Evolutionary conservation across 257 asterid genomes (phyloP), one percentile per base, ranked within the genome.

Genomic region (Phtheirospermum japonicum): DNA sequence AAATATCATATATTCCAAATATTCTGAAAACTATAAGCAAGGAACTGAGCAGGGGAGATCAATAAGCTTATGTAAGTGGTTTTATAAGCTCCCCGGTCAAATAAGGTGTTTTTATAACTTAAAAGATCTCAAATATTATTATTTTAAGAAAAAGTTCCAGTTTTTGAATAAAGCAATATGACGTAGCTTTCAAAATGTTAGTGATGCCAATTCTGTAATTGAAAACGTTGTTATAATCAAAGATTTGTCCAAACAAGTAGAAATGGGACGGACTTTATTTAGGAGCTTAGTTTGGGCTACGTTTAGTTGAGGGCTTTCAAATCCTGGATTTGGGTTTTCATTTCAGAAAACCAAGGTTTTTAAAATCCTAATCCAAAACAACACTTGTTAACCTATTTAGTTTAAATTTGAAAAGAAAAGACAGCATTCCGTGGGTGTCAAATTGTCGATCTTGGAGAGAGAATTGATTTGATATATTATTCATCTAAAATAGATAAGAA

Each of bases 21-120:
- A 62, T 45, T 54, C 40, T 13, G 16, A 57, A 19, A 33, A 19
- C 45, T 57, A 28, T 31, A 58, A 46, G 32, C 51, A 68, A 54
- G 56, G 59, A 14, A 33, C 40, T 28, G 8, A 31, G 48, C 46
- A 60, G 33, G n/a, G 23, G 55, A 23, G 3, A 39, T 39, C 45
- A 39, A 39, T 11, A 39, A 45, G 51, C 51, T 45, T 45, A 45
- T 39, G 11, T 9, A 39, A 39, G 13, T 7, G 45, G 7, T 39
- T 12, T 39, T 39, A 39, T 39, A 39, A 39, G 45, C 45, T 39
- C 11, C 45, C 13, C 1, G 10, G 10, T 9, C 45, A 7, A 39
- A 39, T 39, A 39, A 39, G 45, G 7, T 39, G 45, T 39, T 39
- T 39, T 10, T 39, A 39, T 2, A 39, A 11, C n/a, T 39, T 7